phyloP scores from a whole-genome alignment of 257 asterid species.

The Euphrasia confusa region DNA sequence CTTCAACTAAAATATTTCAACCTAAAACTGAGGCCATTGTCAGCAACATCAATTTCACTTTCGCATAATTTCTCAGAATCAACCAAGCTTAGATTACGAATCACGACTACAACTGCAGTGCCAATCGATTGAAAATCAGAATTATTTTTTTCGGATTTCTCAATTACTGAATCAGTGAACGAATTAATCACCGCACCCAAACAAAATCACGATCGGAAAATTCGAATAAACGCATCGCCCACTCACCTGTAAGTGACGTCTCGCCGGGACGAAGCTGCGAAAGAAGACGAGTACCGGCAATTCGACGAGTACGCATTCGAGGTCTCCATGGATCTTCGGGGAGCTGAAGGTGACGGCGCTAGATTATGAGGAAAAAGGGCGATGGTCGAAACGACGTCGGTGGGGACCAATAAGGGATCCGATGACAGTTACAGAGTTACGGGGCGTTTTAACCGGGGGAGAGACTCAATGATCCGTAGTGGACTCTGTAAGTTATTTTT shows the following conservation, averaged over 20 bases:
- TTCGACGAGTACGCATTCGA: slow-evolving; percentile 27
- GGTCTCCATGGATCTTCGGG: slow-evolving; percentile 38
- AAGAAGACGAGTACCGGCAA: slow-evolving; percentile 33
- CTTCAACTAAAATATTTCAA: not conserved
- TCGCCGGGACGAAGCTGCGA: slow-evolving; percentile 39
- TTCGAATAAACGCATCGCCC: slow-evolving; percentile 10
- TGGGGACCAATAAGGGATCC: not conserved
- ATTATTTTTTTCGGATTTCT: not conserved
- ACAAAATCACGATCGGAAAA: slow-evolving; percentile 7
- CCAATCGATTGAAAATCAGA: not conserved
- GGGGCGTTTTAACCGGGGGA: not conserved
- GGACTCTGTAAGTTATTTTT: slow-evolving; percentile 22
- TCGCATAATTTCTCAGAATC: slow-evolving; percentile 1
- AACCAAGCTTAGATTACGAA: slow-evolving; percentile 8
- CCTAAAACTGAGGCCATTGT: not conserved
- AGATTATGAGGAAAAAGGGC: not conserved
- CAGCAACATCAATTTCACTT: not conserved
- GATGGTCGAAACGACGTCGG: slow-evolving; percentile 24
- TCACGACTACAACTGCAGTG: slow-evolving; percentile 5
- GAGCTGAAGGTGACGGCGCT: slow-evolving; percentile 17
- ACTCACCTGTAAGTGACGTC: slow-evolving; percentile 56
- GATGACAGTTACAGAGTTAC: not conserved
- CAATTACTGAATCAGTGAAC: not conserved
- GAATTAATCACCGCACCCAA: not conserved
- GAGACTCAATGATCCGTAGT: slow-evolving; percentile 17